Conservation (phyloP, 192 early-diverging fungal genomes). For the Backusella morwellensis region DNA sequence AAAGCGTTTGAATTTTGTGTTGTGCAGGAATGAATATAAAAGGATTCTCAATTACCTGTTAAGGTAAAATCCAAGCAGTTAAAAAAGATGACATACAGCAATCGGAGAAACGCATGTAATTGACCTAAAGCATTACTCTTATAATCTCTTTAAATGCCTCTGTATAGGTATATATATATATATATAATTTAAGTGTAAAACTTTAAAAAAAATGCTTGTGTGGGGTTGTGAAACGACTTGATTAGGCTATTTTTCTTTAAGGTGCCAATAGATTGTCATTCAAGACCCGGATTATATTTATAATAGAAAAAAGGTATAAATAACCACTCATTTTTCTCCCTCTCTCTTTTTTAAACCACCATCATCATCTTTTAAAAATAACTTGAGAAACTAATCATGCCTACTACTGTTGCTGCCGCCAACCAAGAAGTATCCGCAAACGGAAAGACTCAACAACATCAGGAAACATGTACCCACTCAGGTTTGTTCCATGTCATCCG, state of each 20-base stretch:
- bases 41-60: background rate
- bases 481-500: constrained; percentile 39
- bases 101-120: constrained; percentile 2
- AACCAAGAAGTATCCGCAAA: background rate
- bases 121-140: background rate
- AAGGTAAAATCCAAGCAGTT: background rate
- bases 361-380: background rate
- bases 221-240: background rate
- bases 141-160: background rate
- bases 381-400: background rate
- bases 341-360: background rate
- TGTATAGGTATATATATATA: background rate
- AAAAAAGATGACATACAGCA: constrained; percentile 4
- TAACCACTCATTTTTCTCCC: background rate
- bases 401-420: background rate
- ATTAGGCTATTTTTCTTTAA: background rate
- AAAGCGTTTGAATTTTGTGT: background rate
- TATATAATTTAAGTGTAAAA: background rate
- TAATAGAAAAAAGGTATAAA: background rate
- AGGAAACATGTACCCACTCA: constrained; percentile 34
- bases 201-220: background rate
- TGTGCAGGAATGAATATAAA: background rate
- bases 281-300: background rate
- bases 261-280: background rate
- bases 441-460: background rate